Evolutionary conservation across 2,329 filamentous ascomycete genomes (phyloP).

Genomic region (Teratosphaeria gauchensis): DNA sequence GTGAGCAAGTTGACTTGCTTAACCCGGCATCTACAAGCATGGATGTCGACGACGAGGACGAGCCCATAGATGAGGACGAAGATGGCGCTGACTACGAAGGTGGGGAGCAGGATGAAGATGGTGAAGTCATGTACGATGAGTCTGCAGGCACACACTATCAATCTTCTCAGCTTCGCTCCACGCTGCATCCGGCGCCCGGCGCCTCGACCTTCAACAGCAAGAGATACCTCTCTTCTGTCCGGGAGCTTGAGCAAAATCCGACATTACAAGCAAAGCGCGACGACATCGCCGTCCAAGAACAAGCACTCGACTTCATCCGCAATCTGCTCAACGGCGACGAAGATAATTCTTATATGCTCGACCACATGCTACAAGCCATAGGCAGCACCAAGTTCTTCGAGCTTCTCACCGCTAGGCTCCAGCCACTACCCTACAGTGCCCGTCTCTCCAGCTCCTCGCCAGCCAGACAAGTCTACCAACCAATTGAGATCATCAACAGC

Average conservation of each 20-base stretch:
- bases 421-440: constrained; percentile 27
- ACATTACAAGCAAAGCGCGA: constrained; percentile 61
- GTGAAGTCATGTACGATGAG: constrained; percentile 37
- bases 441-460: constrained; percentile 11
- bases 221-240: constrained; percentile 20
- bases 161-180: constrained; percentile 25
- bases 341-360: constrained; percentile 62
- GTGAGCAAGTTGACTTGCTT: constrained; percentile 50
- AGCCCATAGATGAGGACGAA: constrained; percentile 20
- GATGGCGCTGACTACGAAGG: constrained; percentile 12
- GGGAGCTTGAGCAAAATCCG: constrained; percentile 51
- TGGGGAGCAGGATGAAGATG: constrained; percentile 32
- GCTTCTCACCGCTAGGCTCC: constrained; percentile 69
- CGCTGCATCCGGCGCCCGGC: constrained; percentile 10
- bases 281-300: constrained; percentile 79
- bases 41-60: constrained; percentile 19
- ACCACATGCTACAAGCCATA: constrained; percentile 67
- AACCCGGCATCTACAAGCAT: constrained; percentile 35
- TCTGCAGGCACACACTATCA: constrained; percentile 27
- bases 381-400: constrained; percentile 71
- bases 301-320: constrained; percentile 78
- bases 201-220: constrained; percentile 15
- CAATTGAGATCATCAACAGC: constrained; percentile 60
- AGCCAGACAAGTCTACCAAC: constrained; percentile 28
- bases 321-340: constrained; percentile 66